phyloP scores from a whole-genome alignment of 139 green algal species.

The Chlorella sorokiniana region DNA sequence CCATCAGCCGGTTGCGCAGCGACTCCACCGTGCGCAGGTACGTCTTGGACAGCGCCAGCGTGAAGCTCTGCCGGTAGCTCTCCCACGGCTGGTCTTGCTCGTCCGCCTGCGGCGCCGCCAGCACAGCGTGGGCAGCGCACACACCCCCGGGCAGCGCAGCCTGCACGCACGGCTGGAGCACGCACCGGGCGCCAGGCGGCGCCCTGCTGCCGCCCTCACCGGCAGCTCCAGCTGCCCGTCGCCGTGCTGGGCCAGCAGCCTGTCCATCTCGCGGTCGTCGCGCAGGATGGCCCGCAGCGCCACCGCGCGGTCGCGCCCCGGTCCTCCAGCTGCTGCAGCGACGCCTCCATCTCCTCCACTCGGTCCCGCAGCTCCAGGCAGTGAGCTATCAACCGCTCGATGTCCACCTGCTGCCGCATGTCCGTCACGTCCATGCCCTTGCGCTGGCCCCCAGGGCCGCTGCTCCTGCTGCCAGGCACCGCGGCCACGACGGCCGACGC shows the following conservation, averaged over 20 bases:
- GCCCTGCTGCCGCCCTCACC: neutral
- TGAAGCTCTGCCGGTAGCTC: conserved; percentile 26
- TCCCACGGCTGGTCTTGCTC: conserved; percentile 20
- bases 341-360: conserved; percentile 25
- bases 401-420: neutral
- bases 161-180: neutral
- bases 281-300: conserved; percentile 21
- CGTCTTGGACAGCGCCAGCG: conserved; percentile 13
- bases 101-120: neutral
- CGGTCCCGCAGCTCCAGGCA: conserved; percentile 4
- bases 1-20: conserved; percentile 32
- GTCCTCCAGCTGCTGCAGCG: conserved; percentile 1
- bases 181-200: neutral
- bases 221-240: neutral
- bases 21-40: conserved; percentile 37
- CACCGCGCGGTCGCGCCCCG: conserved; percentile 10
- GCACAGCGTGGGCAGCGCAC: neutral
- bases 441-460: neutral
- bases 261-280: conserved; percentile 1
- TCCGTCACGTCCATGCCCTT: neutral
- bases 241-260: neutral
- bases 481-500: too few relatives aligned
- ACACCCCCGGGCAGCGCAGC: neutral
- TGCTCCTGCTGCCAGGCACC: too few relatives aligned
- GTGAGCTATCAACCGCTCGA: neutral